A percentile compares a stretch with the other conserved stretches of the same genome.
Evolutionary conservation across 306 rosid species (phyloP).

Genomic region (Psophocarpus tetragonolobus): DNA sequence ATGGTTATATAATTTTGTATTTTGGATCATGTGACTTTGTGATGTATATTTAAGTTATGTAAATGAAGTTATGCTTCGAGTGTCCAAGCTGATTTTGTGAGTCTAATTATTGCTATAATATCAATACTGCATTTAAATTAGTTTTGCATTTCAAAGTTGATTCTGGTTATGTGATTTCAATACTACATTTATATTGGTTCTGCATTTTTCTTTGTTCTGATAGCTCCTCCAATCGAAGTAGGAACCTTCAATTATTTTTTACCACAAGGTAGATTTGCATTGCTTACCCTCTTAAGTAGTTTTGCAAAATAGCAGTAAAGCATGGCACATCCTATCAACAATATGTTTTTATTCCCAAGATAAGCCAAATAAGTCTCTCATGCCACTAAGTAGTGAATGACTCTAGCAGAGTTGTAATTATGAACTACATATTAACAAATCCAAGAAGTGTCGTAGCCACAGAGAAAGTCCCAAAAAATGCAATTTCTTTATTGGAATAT

Average conservation of each 20-base stretch:
- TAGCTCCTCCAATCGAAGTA: no score
- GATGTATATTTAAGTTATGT: no score
- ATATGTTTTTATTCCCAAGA: slow-evolving; percentile 18
- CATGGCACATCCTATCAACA: slow-evolving; percentile 15
- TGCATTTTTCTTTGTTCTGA: no score
- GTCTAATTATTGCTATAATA: no score
- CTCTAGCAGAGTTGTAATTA: slow-evolving; percentile 2
- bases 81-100: no score
- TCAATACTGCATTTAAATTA: no score
- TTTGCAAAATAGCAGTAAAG: neutral
- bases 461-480: neutral
- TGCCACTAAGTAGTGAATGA: neutral
- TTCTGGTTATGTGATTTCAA: no score
- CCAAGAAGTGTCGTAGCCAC: neutral
- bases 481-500: slow-evolving; percentile 39
- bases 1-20: no score
- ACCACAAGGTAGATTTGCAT: neutral
- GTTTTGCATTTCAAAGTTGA: no score
- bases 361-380: slow-evolving; percentile 6
- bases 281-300: slow-evolving; percentile 4
- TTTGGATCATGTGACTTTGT: no score
- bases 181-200: no score
- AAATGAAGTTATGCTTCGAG: no score
- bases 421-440: slow-evolving; percentile 23
- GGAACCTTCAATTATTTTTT: neutral